Base-by-base conservation (phyloP, 2,329 filamentous ascomycete species). In the Microdochium nivale region DNA sequence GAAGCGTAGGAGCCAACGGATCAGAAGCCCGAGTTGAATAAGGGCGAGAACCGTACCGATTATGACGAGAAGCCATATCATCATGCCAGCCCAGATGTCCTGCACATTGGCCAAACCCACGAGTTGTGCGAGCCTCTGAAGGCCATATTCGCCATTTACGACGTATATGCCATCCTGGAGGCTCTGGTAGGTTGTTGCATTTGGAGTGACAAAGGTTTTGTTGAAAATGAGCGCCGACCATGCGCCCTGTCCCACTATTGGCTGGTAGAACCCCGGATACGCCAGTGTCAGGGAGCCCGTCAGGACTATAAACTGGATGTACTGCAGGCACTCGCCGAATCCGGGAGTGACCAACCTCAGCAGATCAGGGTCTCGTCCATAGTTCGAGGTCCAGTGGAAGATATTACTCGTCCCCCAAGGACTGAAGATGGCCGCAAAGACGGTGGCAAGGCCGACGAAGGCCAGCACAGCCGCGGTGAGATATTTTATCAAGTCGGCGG, bases 321-420 rank as follows among this genome's bases (percentile, higher is more conserved):
- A 97, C 68, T 97, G 91, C 51, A 99, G 76, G 63, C 94, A 99
- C 65, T 99, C 94, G 7, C 90, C 90, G 65, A 99, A 97, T 1
- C 94, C 94, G 4, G 94, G 94, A 0, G 94, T 99, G 32, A 99
- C 90, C 48, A 99, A 76, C 51, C 94, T 84, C 51, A 99, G 76
- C 58, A 96, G 75, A 70, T 99, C 94, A 55, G 89, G 88, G 60
- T 99, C 94, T 59, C 92, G 84, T 33, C 94, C 94, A 65, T 95
- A 97, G 65, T 99, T 99, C 63, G 90, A 95, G n/a, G 90, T 90
- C 90, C 92, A 99, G 58, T 88, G 85, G 66, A 97, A 97, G 21
- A 92, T 78, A 65, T 99, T 88, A 8, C 83, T 83, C 1, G 90
- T 88, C 21, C 94, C 94, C 92, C 94, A 99, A 0, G 94, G 94